These are phyloP conservation scores for Candida michaelii DNA, from an alignment of 805 yeast genomes.

Conservation along the genomic window DNA sequence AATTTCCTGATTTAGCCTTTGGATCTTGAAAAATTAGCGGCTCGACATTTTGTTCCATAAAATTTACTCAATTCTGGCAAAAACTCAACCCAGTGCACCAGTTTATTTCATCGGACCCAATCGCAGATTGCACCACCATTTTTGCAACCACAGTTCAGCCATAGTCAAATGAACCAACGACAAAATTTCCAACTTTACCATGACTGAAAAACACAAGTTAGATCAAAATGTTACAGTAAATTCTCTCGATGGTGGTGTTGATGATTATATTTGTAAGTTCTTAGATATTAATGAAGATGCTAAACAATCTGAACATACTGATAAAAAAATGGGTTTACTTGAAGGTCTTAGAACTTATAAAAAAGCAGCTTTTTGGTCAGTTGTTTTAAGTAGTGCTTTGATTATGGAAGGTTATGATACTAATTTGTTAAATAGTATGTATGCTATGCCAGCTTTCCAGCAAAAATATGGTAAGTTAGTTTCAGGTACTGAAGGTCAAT, in stretches of 20 bases:
- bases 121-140: no score
- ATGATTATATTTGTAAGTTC: conserved; percentile 37
- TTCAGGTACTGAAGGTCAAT: conserved; percentile 16
- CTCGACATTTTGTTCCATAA: no score
- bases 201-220: no score
- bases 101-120: no score
- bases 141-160: no score
- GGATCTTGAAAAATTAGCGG: no score
- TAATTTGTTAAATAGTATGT: conserved; percentile 31
- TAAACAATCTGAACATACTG: conserved; percentile 27
- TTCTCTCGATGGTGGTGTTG: conserved; percentile 17
- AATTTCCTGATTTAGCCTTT: no score
- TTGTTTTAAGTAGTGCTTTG: conserved; percentile 33
- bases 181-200: no score
- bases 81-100: no score
- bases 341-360: conserved; percentile 39
- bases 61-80: no score
- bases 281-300: conserved; percentile 34
- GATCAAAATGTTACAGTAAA: no score
- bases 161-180: no score
- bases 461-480: conserved; percentile 31
- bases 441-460: conserved; percentile 34
- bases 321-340: conserved; percentile 32
- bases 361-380: conserved; percentile 39
- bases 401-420: conserved; percentile 43